These are phyloP conservation scores for Rhodamnia rubescens DNA, from an alignment of 345 rosid genomes.

Conservation along the genomic window DNA sequence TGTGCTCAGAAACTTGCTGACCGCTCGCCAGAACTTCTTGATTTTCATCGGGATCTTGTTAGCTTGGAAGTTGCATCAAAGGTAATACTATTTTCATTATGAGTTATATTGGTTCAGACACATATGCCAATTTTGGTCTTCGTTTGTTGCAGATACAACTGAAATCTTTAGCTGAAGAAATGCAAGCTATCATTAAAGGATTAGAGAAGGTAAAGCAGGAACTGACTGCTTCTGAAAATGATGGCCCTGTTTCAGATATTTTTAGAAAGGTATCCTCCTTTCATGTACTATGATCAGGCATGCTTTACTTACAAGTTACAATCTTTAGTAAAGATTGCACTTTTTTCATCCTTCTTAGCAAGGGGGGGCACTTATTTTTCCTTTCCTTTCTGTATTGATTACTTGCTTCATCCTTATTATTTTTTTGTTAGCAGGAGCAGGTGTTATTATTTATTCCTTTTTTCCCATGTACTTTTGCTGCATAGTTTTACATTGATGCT, in stretches of 20 bases:
- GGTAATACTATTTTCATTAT: slow-evolving; percentile 28
- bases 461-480: not conserved
- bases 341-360: not conserved
- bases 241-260: slow-evolving; percentile 91
- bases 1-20: slow-evolving; percentile 62
- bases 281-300: not conserved
- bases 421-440: not conserved
- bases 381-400: not conserved
- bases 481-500: not conserved
- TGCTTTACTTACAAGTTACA: not conserved
- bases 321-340: not conserved
- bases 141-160: slow-evolving; percentile 68
- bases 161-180: slow-evolving; percentile 95
- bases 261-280: slow-evolving; percentile 50
- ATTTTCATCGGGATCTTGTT: slow-evolving; percentile 71
- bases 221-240: slow-evolving; percentile 73
- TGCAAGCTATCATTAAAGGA: slow-evolving; percentile 97
- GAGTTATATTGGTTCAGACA: not conserved
- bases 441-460: not conserved
- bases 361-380: not conserved
- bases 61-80: slow-evolving; percentile 84
- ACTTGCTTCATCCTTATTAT: not conserved
- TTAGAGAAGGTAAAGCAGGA: slow-evolving; percentile 91
- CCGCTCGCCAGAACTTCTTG: slow-evolving; percentile 61
- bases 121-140: slow-evolving; percentile 1